Base-by-base conservation (phyloP, 495 filamentous ascomycete species). In the Hypoxylon crocopeplum region DNA sequence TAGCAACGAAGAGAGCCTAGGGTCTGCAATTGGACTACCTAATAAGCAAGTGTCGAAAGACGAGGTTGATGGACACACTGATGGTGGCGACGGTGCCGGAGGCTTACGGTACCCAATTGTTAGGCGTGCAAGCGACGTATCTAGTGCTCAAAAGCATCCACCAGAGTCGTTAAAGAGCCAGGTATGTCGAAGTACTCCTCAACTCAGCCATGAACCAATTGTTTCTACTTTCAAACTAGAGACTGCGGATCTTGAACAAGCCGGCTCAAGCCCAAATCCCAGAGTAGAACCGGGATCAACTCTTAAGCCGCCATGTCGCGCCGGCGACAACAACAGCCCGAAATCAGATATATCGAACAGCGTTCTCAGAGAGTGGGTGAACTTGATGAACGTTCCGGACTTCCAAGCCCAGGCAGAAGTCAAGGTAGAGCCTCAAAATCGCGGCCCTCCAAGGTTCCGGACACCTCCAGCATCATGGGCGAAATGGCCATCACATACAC, bases 401-500 rank as follows among this genome's bases (percentile, higher is more conserved):
- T 34, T 19, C 22, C 48, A 44, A 15, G 34, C n/a, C 45, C 48
- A 46, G 32, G 37, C n/a, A 54, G 53, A 55, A 37, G 25, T 12
- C 36, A 56, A 49, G 20, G 30, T 16, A 15, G 48, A 56, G 42
- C 44, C 30, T 10, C 39, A 33, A 13, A 56, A 20, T 49, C 52
- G 27, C 5, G 27, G 36, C 16, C 55, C 51, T 37, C 38, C 16
- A 13, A 62, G 46, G 39, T 37, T 60, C 17, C 53, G 55, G 12
- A 68, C 65, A 17, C 64, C 68, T 22, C 69, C 72, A 8, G 70
- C 59, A 15, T 67, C 68, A 6, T 75, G 73, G 73, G 64, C 73
- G 8, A 69, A 62, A 33, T 75, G 71, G 59, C 72, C 73, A n/a
- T 75, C 70, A 8, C 59, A 71, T 41, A 73, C 67, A 24, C 71